These are phyloP conservation scores for Magnolia kwangsiensis DNA, from an alignment of 164 flowering plant species.

Conservation along the genomic window DNA sequence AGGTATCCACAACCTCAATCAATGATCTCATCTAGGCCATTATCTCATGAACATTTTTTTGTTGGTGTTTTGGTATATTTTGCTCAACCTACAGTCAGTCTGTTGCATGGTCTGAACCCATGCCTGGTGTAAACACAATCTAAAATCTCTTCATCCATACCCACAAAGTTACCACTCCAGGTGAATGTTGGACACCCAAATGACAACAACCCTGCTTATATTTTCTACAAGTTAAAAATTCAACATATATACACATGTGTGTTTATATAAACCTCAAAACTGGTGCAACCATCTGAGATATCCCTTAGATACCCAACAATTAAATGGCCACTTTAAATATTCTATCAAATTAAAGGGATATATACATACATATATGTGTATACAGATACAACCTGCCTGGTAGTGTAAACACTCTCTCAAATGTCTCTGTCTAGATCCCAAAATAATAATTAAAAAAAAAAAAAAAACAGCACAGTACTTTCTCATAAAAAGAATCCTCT, in stretches of 20 bases:
- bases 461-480: neutral
- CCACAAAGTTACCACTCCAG: neutral
- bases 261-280: neutral
- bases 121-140: neutral
- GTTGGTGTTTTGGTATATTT: neutral
- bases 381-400: neutral
- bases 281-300: neutral
- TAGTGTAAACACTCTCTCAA: neutral
- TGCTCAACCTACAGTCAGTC: too few species aligned
- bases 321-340: neutral
- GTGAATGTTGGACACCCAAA: neutral
- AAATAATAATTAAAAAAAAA: too few species aligned
- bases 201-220: neutral
- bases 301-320: neutral
- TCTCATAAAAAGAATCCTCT: too few species aligned
- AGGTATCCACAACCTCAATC: neutral
- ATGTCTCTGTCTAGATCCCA: neutral
- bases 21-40: neutral
- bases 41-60: neutral
- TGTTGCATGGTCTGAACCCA: neutral
- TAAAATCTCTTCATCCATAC: constrained; percentile 4
- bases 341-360: neutral
- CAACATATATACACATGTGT: neutral
- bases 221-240: too few species aligned
- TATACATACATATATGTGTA: neutral